Base-by-base conservation (phyloP, 345 rosid species). In the Aquilaria sinensis region DNA sequence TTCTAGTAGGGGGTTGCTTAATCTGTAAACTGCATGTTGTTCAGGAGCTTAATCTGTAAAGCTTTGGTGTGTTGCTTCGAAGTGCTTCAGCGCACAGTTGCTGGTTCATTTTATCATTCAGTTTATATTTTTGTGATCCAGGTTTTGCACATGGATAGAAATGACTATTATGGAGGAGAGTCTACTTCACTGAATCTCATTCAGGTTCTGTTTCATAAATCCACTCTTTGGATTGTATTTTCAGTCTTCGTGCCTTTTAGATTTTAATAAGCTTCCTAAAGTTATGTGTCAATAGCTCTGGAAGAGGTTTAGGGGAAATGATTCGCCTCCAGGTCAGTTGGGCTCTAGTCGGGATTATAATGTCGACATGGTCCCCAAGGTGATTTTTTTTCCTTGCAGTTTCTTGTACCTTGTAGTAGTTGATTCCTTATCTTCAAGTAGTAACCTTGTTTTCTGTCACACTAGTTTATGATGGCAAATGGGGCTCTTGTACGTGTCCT, bases 291-390 rank as follows among this genome's bases (percentile, higher is more conserved):
- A 53, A 16, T 77, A 92, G 98, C 90, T 92, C 32, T 92, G 98
- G 98, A 83, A 79, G 81, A 86, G 83, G 76, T 91, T 91, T 66
- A 86, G 72, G 77, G 90, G 88, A 73, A 74, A 74, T 62, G 98
- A 92, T 50, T 82, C 80, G 58, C 92, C 98, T 71, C 96, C 98
- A 47, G 80, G 83, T 43, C 81, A 83, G 74, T 76, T 92, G 77
- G 98, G 98, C 53, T 79, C 90, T 48, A 86, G 95, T 66, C 77
- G 92, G 78, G 96, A 92, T 62, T 92, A 89, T 72, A 91, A 88
- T 74, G 96, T 91, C 64, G 97, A 92, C 74, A 88, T 89, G 96
- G 72, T 92, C 77, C 96, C 96, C 8, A 89, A 89, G 85, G 96
- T 86, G 47, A 12, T 69, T 70, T 62, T 65, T 2, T 45, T 34